Conservation (phyloP, 345 rosid genomes). For the Populus pruinosa region DNA sequence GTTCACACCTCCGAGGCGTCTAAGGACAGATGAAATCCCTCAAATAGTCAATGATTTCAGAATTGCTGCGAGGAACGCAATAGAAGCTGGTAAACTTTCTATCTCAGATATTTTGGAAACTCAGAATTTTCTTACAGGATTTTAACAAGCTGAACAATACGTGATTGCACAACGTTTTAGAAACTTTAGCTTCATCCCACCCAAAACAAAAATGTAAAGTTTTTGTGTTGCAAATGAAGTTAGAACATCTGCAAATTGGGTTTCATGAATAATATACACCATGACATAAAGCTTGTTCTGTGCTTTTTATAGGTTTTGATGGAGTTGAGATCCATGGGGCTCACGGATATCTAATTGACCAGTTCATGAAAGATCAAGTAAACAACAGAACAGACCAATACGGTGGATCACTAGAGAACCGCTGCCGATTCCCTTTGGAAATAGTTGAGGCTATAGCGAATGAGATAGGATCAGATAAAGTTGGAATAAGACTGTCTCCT, state of each 20-base stretch:
- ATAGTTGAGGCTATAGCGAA: constrained; percentile 53
- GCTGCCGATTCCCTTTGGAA: constrained; percentile 51
- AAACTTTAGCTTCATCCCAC: too few species aligned
- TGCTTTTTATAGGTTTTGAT: constrained; percentile 73
- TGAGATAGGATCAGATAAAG: constrained; percentile 60
- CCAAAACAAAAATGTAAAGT: too few species aligned
- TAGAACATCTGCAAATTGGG: constrained; percentile 55
- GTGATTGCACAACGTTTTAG: too few species aligned
- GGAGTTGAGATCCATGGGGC: constrained; percentile 80
- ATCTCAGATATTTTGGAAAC: too few species aligned
- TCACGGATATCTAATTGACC: constrained; percentile 40
- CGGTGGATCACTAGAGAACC: constrained; percentile 61
- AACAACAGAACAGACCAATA: constrained; percentile 59
- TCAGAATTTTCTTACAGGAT: too few species aligned
- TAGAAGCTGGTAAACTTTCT: too few species aligned
- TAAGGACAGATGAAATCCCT: constrained; percentile 66
- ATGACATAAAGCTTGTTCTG: constrained; percentile 37
- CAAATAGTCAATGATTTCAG: constrained; percentile 59
- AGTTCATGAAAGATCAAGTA: too few species aligned
- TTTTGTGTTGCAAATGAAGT: constrained; percentile 38
- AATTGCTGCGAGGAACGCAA: constrained; percentile 57
- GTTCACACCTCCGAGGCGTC: constrained; percentile 54
- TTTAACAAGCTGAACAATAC: too few species aligned
- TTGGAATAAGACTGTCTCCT: constrained; percentile 62
- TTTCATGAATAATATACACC: too few species aligned